Evolutionary conservation across 257 asterid genomes (phyloP), one percentile per base, ranked within the genome.

Genomic region (Solanum ossicruentum): DNA sequence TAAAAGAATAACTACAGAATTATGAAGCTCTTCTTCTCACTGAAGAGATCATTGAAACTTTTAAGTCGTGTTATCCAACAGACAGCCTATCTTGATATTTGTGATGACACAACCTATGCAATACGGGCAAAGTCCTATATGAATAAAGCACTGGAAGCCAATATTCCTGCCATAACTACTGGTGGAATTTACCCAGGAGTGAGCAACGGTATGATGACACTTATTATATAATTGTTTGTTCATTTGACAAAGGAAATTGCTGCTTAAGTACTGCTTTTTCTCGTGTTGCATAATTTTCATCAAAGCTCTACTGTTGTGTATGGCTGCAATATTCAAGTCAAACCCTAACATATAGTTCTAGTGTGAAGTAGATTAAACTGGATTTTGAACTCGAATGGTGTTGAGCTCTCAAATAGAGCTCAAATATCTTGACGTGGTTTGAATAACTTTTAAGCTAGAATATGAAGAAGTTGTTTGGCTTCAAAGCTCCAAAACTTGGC

Each of bases 161-260:
- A 93, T 88, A 65, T 96, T 89, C 97, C 98, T 57, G 99, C 98
- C 54, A 92, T 96, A 91, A 93, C 94, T 86, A 92, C 98, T 2
- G 98, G 97, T 81, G 99, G 98, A 85, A 96, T 96, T 90, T 96
- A 96, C 85, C 99, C 99, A 7, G 99, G 99, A 91, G 98, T 96
- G 88, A 96, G 99, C 97, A 96, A 95, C 85, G 94, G 99, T 95
- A 89, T 88, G 84, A 84, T 88, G 70, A 88, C 60, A 88, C 88
- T 79, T 86, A 92, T 86, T 87, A 90, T 88, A 70, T 82, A 86
- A 67, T 85, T 86, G 60, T 78, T 43, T 52, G 45, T 75, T 54
- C 80, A 49, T 83, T 85, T 84, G 52, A 84, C 83, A 16, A 77
- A 28, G 65, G 66, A 28, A 72, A 72, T 43, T 45, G 11, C 20